Conservation (phyloP, 371 early-diverging fungal species). For the Fennellomyces sp. region DNA sequence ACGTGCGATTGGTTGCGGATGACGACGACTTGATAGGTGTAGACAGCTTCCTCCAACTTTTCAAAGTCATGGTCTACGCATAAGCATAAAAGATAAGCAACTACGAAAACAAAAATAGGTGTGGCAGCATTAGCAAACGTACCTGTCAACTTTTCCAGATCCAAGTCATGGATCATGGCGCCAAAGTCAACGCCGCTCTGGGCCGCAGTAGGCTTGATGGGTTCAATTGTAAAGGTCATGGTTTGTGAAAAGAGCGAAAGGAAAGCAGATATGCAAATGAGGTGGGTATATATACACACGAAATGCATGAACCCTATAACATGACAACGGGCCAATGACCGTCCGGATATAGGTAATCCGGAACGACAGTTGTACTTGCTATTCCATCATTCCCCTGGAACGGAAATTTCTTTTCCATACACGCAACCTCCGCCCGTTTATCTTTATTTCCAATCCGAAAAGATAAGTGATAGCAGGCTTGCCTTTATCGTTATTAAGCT, state of each 20-base stretch:
- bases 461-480: too few species aligned
- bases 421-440: not conserved
- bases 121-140: not conserved
- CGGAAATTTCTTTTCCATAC: not conserved
- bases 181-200: constrained; percentile 57
- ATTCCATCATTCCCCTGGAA: not conserved
- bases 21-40: constrained; percentile 47
- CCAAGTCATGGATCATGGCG: constrained; percentile 38
- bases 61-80: constrained; percentile 43
- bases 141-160: constrained; percentile 47
- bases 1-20: constrained; percentile 47
- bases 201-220: constrained; percentile 29
- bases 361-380: not conserved
- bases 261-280: not conserved
- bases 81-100: not conserved
- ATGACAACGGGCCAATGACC: not conserved
- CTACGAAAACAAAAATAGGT: not conserved
- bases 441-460: too few species aligned
- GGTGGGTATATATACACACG: not conserved
- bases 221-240: constrained; percentile 50
- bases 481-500: too few species aligned
- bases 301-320: not conserved
- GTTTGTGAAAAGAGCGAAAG: not conserved
- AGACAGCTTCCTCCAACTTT: constrained; percentile 45
- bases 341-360: not conserved